Conservation (phyloP, 768 basidiomycete species). For the Mycena vulgaris region DNA sequence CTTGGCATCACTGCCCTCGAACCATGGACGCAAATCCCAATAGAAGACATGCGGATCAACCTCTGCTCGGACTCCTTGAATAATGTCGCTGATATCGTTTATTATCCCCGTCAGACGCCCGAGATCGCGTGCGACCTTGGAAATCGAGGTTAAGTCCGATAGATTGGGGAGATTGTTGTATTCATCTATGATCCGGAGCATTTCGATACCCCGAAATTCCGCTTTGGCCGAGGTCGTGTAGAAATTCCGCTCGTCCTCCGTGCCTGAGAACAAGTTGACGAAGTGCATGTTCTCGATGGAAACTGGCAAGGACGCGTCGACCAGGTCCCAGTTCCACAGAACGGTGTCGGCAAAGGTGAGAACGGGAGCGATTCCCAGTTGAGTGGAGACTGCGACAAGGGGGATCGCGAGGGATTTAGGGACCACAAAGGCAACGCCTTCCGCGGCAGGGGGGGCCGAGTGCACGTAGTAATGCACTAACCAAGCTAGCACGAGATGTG, state of each 20-base stretch:
- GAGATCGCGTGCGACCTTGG: constrained; percentile 83
- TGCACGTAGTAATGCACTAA: constrained; percentile 94
- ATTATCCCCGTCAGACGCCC: constrained; percentile 76
- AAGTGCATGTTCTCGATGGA: constrained; percentile 83
- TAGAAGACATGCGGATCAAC: constrained; percentile 93
- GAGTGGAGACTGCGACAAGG: constrained; percentile 79
- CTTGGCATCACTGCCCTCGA: constrained; percentile 82
- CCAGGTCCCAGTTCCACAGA: constrained; percentile 89
- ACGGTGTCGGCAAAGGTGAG: constrained; percentile 97
- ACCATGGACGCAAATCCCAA: constrained; percentile 94
- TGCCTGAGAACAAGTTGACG: constrained; percentile 84
- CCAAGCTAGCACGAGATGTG: constrained; percentile 92
- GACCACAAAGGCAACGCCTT: constrained; percentile 64
- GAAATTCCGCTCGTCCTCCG: constrained; percentile 88
- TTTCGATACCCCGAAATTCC: constrained; percentile 90
- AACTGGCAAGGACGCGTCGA: constrained; percentile 70
- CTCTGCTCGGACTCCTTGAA: constrained; percentile 75
- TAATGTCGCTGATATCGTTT: constrained; percentile 79
- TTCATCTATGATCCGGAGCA: constrained; percentile 90
- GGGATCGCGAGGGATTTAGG: constrained; percentile 87
- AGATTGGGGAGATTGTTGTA: constrained; percentile 83
- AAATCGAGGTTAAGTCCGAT: constrained; percentile 72
- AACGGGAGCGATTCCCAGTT: constrained; percentile 91
- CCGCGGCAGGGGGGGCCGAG: constrained; percentile 68
- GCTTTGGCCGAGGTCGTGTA: constrained; percentile 87